A percentile compares a stretch with the other conserved stretches of the same genome.
Conservation (phyloP, 805 yeast genomes). For the Kluyveromyces nonfermentans region DNA sequence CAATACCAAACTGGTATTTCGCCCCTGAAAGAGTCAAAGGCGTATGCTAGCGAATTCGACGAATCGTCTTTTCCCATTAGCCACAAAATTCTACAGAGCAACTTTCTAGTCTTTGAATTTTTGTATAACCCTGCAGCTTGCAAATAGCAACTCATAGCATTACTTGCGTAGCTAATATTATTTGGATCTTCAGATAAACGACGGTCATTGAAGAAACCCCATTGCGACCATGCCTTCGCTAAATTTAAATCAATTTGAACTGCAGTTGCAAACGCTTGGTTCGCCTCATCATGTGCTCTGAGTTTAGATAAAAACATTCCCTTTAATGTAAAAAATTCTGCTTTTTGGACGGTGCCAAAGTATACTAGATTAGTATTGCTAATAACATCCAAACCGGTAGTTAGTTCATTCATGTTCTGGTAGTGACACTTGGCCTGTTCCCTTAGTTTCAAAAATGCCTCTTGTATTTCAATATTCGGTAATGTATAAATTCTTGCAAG, state of each 20-base stretch:
- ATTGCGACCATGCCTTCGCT: conserved; percentile 99
- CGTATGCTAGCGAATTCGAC: conserved; percentile 68
- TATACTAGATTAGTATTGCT: conserved; percentile 93
- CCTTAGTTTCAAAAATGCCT: conserved; percentile 87
- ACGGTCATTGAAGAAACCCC: conserved; percentile 94
- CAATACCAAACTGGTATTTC: conserved; percentile 99
- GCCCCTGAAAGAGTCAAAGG: conserved; percentile 86
- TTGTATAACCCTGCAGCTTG: conserved; percentile 97
- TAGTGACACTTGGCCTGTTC: conserved; percentile 98
- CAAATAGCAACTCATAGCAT: conserved; percentile 89
- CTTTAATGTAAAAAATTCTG: conserved; percentile 93
- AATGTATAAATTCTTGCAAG: conserved; percentile 87
- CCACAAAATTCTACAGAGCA: conserved; percentile 88
- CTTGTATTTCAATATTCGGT: conserved; percentile 97
- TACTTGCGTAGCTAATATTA: conserved; percentile 77
- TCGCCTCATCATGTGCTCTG: conserved; percentile 88
- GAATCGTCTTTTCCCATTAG: conserved; percentile 83
- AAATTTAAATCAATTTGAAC: conserved; percentile 89
- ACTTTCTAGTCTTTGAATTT: conserved; percentile 79
- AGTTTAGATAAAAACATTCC: conserved; percentile 95
- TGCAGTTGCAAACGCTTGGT: conserved; percentile 96
- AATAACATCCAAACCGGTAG: conserved; percentile 93
- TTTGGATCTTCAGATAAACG: conserved; percentile 75
- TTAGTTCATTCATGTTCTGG: conserved; percentile 80
- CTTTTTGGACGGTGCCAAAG: conserved; percentile 95